A percentile compares a stretch with the other conserved stretches of the same genome.
Evolutionary conservation across 2,329 filamentous ascomycete genomes (phyloP).

Genomic region (Clarireedia sp.): DNA sequence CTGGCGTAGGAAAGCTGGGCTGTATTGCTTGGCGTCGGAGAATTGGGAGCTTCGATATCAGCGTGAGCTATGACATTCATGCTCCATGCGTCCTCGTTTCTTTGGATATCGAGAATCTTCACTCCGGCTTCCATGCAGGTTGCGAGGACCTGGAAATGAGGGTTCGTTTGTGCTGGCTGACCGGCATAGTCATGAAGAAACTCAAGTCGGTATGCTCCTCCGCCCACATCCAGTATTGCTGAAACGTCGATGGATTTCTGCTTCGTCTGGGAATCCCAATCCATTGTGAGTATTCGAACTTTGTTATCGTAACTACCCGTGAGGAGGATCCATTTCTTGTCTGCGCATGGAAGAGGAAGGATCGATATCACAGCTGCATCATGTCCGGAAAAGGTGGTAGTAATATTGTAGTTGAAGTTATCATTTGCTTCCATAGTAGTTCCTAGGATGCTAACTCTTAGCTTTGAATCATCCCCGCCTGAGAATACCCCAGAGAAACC

Average conservation of each 20-base stretch:
- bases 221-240: slow-evolving; percentile 48
- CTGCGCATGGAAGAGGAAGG: slow-evolving; percentile 50
- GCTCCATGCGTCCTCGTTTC: slow-evolving; percentile 40
- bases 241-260: slow-evolving; percentile 32
- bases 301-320: slow-evolving; percentile 91
- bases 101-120: slow-evolving; percentile 48
- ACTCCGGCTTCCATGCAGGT: slow-evolving; percentile 92
- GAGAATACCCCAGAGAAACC: slow-evolving; percentile 2
- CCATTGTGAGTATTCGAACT: slow-evolving; percentile 57
- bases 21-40: slow-evolving; percentile 50
- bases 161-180: not conserved
- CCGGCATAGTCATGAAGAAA: slow-evolving; percentile 35
- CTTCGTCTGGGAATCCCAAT: not conserved
- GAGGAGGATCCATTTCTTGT: slow-evolving; percentile 50
- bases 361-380: slow-evolving; percentile 84
- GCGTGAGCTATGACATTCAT: slow-evolving; percentile 46
- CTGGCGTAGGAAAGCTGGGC: slow-evolving; percentile 93
- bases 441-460: slow-evolving; percentile 11
- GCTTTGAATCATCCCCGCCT: slow-evolving; percentile 60
- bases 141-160: slow-evolving; percentile 53
- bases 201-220: slow-evolving; percentile 85
- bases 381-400: slow-evolving; percentile 45
- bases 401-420: not conserved
- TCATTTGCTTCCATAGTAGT: not conserved
- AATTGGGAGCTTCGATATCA: not conserved